Percentiles rank a stretch among this genome's conserved stretches.
These are phyloP conservation scores for Hemileccinum impolitum DNA, from an alignment of 768 basidiomycete genomes.

Conservation along the genomic window DNA sequence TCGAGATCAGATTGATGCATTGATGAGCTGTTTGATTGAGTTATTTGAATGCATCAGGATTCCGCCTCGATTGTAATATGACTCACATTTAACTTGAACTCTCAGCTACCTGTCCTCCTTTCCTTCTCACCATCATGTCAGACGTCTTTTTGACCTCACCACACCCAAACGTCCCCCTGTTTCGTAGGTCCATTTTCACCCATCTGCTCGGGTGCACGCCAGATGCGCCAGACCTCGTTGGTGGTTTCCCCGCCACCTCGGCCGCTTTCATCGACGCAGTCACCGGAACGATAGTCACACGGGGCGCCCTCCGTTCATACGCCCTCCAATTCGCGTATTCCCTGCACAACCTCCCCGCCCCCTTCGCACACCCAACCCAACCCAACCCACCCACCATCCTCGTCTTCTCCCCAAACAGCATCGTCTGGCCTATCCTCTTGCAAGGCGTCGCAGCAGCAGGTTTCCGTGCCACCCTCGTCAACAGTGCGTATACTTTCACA, in stretches of 20 bases:
- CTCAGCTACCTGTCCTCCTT: no score
- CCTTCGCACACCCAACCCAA: constrained; percentile 48
- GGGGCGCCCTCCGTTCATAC: constrained; percentile 49
- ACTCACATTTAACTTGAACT: no score
- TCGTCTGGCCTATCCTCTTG: constrained; percentile 51
- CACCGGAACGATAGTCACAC: constrained; percentile 53
- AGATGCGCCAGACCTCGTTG: constrained; percentile 30
- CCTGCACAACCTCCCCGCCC: constrained; percentile 44
- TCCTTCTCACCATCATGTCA: constrained; percentile 15
- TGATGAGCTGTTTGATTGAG: no score
- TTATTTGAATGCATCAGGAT: no score
- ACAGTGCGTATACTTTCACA: constrained; percentile 60
- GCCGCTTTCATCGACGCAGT: constrained; percentile 67
- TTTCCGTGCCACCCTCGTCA: constrained; percentile 66
- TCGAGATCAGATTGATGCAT: background rate
- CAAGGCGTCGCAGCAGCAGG: constrained; percentile 58
- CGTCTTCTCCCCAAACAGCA: constrained; percentile 66
- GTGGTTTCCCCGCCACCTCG: constrained; percentile 39
- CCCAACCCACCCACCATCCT: constrained; percentile 43
- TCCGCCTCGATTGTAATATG: no score
- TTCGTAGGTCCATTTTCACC: constrained; percentile 30
- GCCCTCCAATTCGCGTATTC: constrained; percentile 59
- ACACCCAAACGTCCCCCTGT: constrained; percentile 16
- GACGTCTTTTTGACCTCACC: constrained; percentile 19
- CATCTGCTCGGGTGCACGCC: constrained; percentile 23